These are phyloP conservation scores for Geosmithia morbida DNA, from an alignment of 2,329 filamentous ascomycete species.

Conservation along the genomic window DNA sequence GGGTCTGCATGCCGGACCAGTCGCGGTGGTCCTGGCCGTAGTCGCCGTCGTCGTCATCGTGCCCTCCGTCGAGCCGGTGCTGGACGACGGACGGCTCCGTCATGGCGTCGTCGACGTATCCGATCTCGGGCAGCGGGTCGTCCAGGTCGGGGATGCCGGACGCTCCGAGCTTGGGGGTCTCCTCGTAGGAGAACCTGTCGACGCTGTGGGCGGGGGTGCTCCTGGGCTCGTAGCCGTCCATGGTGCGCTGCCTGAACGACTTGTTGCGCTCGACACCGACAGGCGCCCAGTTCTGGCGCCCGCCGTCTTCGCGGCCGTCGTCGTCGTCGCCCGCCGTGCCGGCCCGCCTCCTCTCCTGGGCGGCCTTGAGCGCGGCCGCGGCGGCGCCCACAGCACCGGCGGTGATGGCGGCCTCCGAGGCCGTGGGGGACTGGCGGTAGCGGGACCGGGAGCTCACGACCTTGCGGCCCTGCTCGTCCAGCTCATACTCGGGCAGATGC, in stretches of 20 bases:
- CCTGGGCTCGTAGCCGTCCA: slow-evolving; percentile 38
- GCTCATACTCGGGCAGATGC: slow-evolving; percentile 39
- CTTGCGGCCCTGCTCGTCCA: slow-evolving; percentile 44
- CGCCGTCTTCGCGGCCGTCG: slow-evolving; percentile 11
- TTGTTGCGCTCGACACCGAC: slow-evolving; percentile 43
- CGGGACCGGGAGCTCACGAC: slow-evolving; percentile 26
- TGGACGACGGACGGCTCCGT: slow-evolving; percentile 71
- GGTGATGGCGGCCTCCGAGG: slow-evolving; percentile 42
- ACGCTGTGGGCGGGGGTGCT: slow-evolving; percentile 44
- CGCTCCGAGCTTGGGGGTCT: slow-evolving; percentile 44
- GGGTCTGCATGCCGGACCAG: slow-evolving; percentile 11
- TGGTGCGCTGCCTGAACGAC: slow-evolving; percentile 52
- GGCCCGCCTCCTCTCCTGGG: slow-evolving; percentile 29
- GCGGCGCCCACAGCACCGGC: slow-evolving; percentile 39
- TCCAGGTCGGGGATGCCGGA: slow-evolving; percentile 55
- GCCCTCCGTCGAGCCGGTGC: slow-evolving; percentile 48
- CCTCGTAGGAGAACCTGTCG: slow-evolving; percentile 39
- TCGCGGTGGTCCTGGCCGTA: slow-evolving; percentile 18
- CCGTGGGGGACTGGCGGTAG: slow-evolving; percentile 28
- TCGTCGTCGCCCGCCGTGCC: too few species aligned
- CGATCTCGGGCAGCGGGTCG: slow-evolving; percentile 66
- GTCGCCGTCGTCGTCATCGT: slow-evolving; percentile 15
- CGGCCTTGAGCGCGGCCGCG: slow-evolving; percentile 34
- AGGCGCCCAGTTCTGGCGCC: slow-evolving; percentile 22
- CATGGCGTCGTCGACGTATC: slow-evolving; percentile 53